Percentiles rank a stretch among this genome's conserved stretches.
Evolutionary conservation across 1,284 basidiomycete species (phyloP).

Genomic region (Fomitopsis palustris): DNA sequence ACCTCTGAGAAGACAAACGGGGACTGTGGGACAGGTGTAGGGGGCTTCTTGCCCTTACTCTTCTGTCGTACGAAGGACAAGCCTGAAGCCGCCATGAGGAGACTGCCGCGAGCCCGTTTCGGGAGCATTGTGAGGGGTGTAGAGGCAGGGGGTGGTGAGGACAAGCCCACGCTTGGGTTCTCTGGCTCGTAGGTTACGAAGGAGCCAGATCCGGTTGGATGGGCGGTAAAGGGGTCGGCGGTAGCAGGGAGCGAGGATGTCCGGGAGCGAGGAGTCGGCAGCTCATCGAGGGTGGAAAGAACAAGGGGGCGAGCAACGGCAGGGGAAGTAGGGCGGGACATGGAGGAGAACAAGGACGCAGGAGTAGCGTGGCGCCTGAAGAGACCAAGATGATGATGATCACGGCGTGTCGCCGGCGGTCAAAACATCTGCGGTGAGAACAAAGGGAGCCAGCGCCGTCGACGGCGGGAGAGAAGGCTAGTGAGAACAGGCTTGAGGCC

Average conservation of each 20-base stretch:
- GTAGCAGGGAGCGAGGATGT: not conserved
- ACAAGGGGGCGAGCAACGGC: not conserved
- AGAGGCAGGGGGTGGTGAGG: conserved; percentile 13
- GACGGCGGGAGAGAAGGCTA: not conserved
- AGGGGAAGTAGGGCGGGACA: conserved; percentile 1
- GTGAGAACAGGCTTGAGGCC: not conserved
- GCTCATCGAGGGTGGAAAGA: not conserved
- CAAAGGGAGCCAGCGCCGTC: not conserved
- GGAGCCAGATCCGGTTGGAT: conserved; percentile 24
- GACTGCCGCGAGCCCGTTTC: conserved; percentile 21
- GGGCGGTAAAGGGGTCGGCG: conserved; percentile 26
- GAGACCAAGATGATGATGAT: not conserved
- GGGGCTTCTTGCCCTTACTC: conserved; percentile 35
- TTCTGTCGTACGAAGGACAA: conserved; percentile 31
- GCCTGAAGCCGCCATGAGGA: conserved; percentile 15
- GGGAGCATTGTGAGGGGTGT: conserved; percentile 11
- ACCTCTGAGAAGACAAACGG: conserved; percentile 57
- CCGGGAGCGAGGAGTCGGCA: not conserved
- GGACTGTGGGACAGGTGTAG: conserved; percentile 17
- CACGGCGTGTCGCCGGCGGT: conserved; percentile 2
- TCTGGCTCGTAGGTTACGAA: conserved; percentile 27
- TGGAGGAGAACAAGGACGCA: not conserved
- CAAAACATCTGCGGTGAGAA: conserved; percentile 1
- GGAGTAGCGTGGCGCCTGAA: not conserved
- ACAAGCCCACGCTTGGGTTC: conserved; percentile 7